These are phyloP conservation scores for Cryptosporidium felis DNA, from an alignment of 169 alveolate species.

Conservation along the genomic window DNA sequence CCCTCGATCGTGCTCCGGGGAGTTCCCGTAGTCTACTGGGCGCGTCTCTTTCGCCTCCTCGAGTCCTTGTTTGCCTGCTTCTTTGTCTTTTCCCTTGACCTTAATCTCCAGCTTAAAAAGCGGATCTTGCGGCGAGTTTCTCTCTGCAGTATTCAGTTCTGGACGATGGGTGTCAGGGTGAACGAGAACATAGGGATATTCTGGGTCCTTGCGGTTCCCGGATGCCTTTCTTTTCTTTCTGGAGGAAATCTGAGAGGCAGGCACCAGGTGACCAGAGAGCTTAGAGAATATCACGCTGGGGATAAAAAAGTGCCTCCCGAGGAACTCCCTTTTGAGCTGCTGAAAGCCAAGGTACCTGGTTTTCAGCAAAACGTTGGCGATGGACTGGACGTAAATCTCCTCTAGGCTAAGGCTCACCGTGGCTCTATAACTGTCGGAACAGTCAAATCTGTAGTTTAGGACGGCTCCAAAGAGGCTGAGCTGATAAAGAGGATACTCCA, in stretches of 20 bases:
- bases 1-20: no score
- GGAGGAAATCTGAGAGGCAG: not conserved
- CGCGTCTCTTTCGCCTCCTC: not conserved
- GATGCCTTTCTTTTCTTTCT: not conserved
- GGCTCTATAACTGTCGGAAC: not conserved
- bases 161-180: not conserved
- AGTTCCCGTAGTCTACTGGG: no score
- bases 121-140: not conserved
- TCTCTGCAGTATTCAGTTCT: not conserved
- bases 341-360: conserved; percentile 14
- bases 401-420: not conserved
- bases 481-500: not conserved
- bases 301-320: not conserved
- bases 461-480: not conserved
- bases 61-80: not conserved
- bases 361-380: not conserved
- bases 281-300: conserved; percentile 45
- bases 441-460: not conserved
- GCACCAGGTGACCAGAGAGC: conserved; percentile 54
- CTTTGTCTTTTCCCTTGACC: not conserved
- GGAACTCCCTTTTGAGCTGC: conserved; percentile 6
- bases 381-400: conserved; percentile 8
- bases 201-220: no score
- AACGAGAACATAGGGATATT: not conserved
- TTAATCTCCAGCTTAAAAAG: not conserved